phyloP scores from a whole-genome alignment of 2,329 filamentous ascomycete genomes.

The Colletotrichum plurivorum region DNA sequence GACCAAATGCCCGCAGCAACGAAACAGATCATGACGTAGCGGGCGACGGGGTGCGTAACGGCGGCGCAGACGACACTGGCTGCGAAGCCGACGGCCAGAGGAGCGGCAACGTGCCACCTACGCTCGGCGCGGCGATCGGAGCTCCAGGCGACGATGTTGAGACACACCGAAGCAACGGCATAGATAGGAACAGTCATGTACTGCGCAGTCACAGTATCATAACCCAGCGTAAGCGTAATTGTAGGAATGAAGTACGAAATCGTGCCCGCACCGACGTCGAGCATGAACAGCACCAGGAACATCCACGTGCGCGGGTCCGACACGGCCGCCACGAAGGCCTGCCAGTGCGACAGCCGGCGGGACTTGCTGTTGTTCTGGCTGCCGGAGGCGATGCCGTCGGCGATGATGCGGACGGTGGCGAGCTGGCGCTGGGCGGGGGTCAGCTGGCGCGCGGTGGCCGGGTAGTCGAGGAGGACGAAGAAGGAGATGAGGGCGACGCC shows the following conservation, averaged over 20 bases:
- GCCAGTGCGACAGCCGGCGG: constrained; percentile 44
- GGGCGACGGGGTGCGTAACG: constrained; percentile 43
- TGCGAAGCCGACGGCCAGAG: constrained; percentile 42
- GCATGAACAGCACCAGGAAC: constrained; percentile 65
- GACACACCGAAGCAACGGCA: constrained; percentile 40
- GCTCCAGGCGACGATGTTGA: constrained; percentile 44
- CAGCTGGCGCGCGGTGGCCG: constrained; percentile 72
- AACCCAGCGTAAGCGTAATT: constrained; percentile 63
- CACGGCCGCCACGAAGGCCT: constrained; percentile 51
- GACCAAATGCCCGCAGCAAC: constrained; percentile 46
- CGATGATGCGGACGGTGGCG: constrained; percentile 62
- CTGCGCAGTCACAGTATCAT: constrained; percentile 58
- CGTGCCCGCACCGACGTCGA: constrained; percentile 60
- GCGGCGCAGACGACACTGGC: constrained; percentile 43
- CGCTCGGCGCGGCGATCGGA: constrained; percentile 43
- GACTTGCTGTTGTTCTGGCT: constrained; percentile 43
- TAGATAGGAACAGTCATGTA: constrained; percentile 60
- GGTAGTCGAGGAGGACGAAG: constrained; percentile 80
- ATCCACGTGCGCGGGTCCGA: constrained; percentile 63
- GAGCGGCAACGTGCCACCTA: constrained; percentile 42
- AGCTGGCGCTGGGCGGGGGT: constrained; percentile 72
- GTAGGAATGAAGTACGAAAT: constrained; percentile 69
- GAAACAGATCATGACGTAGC: constrained; percentile 50
- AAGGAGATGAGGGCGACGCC: constrained; percentile 73
- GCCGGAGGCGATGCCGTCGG: constrained; percentile 55